Base-by-base conservation (phyloP, 495 filamentous ascomycete genomes). In the Trichoderma orchidacearum region DNA sequence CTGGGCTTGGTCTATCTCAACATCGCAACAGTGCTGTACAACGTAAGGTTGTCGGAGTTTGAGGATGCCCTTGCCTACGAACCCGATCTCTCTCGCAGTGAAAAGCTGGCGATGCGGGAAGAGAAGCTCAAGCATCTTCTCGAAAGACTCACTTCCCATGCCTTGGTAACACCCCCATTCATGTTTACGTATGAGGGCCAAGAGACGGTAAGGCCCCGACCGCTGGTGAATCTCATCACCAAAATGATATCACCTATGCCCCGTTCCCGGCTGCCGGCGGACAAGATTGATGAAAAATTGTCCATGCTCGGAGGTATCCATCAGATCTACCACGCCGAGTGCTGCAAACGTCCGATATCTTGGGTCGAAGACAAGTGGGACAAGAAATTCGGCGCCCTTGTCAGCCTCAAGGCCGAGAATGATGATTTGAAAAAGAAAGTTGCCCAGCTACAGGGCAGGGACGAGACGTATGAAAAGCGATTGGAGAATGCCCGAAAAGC, bases 291-390 rank as follows among this genome's bases (percentile, higher is more conserved):
- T 27, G 57, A 52, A 2, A 63, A 66, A 51, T 62, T 75, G 1
- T 61, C 63, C 5, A 68, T 68, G 25, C 60, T 75, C 4, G 72
- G 72, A 1, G 72, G 72, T 7, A 56, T 73, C 2, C 68, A 73
- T 5, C 72, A 75, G 58, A 59, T 73, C 6, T 75, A 75, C 59
- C 70, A 73, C 59, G 64, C 62, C 3, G 45, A 54, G 0, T 73
- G 71, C 62, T 75, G 72, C 59, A 48, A 48, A 48, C 41, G 41
- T 0, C 41, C 41, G 5, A 11, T 48, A 0, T 25, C 41, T 8
- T 48, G 41, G 41, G 41, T 48, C 15, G 41, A 48, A 27, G 41
- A 25, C 21, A 48, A 25, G 21, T 48, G 11, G 54, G 60, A 1
- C 60, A 68, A 12, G 67, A 70, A 56, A 56, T 64, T 5, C 60